Base-by-base conservation (phyloP, 306 rosid genomes). In the Dalbergia oliveri region DNA sequence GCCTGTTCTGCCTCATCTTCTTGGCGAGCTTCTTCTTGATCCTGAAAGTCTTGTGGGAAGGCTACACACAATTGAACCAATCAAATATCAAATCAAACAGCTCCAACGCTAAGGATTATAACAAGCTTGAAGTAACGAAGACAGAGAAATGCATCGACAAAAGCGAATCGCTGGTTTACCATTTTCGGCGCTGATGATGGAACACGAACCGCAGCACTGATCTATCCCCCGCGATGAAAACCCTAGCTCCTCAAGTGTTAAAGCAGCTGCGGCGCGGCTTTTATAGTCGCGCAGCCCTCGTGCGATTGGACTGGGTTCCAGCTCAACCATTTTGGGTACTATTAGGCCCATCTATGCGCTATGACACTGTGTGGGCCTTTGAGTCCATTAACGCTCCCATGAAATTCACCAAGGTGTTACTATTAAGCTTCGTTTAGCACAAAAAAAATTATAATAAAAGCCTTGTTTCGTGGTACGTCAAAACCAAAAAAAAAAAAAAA, bases 1-100 rank as follows among this genome's bases (percentile, higher is more conserved):
- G 97, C 84, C 97, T 82, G 83, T 90, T 92, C 90, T 92, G 97
- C 88, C 97, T 87, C 97, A 92, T 92, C 93, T 92, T 92, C 97
- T 92, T 92, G 69, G 90, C 94, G 6, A 92, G 92, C 92, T 92
- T 92, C 92, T 90, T 92, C 97, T 92, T 92, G 91, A 92, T 92
- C 77, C 61, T 86, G 90, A 92, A 92, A 12, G 92, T 89, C 93
- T 92, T 92, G 92, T 92, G 97, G 0, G 94, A 92, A 77, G 97
- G 97, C 97, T 92, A 75, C 76, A 18, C 39, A 67, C 4, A 77
- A 26, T 60, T 44, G 62, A 62, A 61, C 6, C 44, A 26, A 43
- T 26, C 0, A 31, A 19, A 18, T 45, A 51, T 51, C 19, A 7
- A 39, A 39, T 23, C 26, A 75, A 47, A 26, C 41, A 44, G 18